Evolutionary conservation across 352 stramenopile genomes (phyloP).

Genomic region (Phytophthora europaea): DNA sequence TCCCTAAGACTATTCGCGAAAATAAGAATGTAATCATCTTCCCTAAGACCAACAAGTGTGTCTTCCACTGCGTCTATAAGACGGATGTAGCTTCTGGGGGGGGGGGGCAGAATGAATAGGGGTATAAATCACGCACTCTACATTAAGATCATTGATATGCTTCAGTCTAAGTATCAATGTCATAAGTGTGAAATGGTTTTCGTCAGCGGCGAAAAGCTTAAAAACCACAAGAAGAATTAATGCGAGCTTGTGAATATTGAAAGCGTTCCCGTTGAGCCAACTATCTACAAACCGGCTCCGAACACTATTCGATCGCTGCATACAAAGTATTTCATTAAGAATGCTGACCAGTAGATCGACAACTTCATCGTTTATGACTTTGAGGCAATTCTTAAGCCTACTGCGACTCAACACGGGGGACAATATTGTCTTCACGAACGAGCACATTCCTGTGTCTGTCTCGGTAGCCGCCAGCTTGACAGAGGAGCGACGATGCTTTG

Average conservation of each 20-base stretch:
- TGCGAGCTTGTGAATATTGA: no score
- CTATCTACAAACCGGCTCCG: not conserved
- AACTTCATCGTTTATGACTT: slow-evolving; percentile 22
- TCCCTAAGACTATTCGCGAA: no score
- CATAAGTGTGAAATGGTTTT: slow-evolving; percentile 4
- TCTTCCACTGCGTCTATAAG: not conserved
- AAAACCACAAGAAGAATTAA: not conserved
- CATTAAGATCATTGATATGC: slow-evolving; percentile 1
- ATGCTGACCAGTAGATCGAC: slow-evolving; percentile 11
- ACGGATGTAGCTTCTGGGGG: slow-evolving; percentile 4
- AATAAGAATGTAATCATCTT: no score
- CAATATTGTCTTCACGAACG: not conserved
- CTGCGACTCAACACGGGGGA: not conserved
- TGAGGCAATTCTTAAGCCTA: slow-evolving; percentile 8
- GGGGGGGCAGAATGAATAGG: not conserved
- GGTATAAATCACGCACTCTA: not conserved
- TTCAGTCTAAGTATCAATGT: slow-evolving; percentile 19
- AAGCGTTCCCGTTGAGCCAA: no score
- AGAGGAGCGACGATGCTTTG: slow-evolving; percentile 5
- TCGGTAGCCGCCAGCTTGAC: slow-evolving; percentile 3
- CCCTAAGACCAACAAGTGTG: no score
- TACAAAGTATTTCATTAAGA: slow-evolving; percentile 22
- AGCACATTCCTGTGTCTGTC: slow-evolving; percentile 3
- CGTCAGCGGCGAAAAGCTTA: slow-evolving; percentile 8
- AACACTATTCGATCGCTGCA: slow-evolving; percentile 19